Conservation (phyloP, 768 basidiomycete species). For the Saitozyma podzolica region DNA sequence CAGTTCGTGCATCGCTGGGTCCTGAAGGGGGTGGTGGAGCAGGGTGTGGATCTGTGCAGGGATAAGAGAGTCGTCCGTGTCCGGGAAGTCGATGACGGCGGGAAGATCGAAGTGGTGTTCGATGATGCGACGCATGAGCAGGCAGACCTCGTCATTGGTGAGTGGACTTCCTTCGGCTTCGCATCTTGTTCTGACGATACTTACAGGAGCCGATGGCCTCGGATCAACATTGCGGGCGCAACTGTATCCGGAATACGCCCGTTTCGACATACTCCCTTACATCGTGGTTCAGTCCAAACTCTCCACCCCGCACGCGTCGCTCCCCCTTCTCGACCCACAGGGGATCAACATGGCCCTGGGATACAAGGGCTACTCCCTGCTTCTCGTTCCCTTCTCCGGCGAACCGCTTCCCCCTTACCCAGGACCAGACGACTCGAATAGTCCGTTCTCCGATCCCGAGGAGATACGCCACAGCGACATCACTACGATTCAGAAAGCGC, state of each 20-base stretch:
- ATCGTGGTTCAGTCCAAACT: conserved; percentile 20
- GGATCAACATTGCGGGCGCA: conserved; percentile 14
- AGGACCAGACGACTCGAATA: not conserved
- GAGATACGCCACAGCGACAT: too few relatives aligned
- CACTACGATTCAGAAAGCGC: not conserved
- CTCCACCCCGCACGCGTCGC: not conserved
- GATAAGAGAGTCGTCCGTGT: conserved; percentile 12
- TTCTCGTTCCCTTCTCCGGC: conserved; percentile 9
- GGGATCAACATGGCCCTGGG: conserved; percentile 15
- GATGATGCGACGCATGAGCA: conserved; percentile 11
- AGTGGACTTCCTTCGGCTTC: not conserved
- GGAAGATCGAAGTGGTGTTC: conserved; percentile 7
- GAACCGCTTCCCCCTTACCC: not conserved
- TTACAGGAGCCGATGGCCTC: conserved; percentile 24
- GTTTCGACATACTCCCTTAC: conserved; percentile 15
- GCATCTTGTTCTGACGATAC: not conserved
- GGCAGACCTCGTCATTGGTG: conserved; percentile 24
- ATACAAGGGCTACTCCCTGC: conserved; percentile 6
- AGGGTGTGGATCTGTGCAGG: conserved; percentile 9
- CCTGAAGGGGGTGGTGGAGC: conserved; percentile 6
- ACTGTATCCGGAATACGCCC: conserved; percentile 7
- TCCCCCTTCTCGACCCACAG: conserved; percentile 10
- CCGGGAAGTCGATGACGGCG: not conserved
- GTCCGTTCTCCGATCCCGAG: too few relatives aligned
- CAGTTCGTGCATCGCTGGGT: conserved; percentile 18